Conservation (phyloP, 306 rosid genomes). For the Lathyrus sativus region DNA sequence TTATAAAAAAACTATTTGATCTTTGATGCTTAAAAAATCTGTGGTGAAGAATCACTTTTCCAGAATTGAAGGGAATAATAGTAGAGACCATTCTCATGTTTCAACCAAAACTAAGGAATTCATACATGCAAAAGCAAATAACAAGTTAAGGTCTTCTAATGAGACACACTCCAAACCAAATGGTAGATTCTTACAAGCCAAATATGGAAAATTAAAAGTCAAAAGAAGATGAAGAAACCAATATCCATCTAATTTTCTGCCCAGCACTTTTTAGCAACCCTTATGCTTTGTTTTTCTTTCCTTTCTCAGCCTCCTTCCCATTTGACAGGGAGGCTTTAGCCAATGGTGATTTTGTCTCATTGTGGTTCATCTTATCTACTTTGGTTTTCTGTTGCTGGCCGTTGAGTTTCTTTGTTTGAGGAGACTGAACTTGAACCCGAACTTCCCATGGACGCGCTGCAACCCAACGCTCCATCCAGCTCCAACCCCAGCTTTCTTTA, state of each 20-base stretch:
- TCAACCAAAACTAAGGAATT: constrained; percentile 10
- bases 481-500: constrained; percentile 86
- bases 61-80: constrained; percentile 11
- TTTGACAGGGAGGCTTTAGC: constrained; percentile 46
- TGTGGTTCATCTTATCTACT: constrained; percentile 38
- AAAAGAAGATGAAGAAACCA: constrained; percentile 12
- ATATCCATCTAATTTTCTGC: constrained; percentile 25
- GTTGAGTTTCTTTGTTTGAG: constrained; percentile 51
- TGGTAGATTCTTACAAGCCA: constrained; percentile 40
- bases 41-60: constrained; percentile 22
- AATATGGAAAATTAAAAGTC: constrained; percentile 28
- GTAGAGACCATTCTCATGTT: constrained; percentile 20
- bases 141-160: constrained; percentile 1
- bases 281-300: constrained; percentile 45
- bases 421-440: constrained; percentile 48
- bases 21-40: background rate
- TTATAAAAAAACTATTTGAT: background rate
- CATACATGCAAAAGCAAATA: constrained; percentile 10
- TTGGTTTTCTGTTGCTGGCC: constrained; percentile 43
- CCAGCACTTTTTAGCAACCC: constrained; percentile 29
- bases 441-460: constrained; percentile 91
- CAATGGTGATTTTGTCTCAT: constrained; percentile 37
- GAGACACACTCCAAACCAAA: constrained; percentile 31
- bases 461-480: constrained; percentile 85
- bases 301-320: constrained; percentile 53